Evolutionary conservation across 306 rosid genomes (phyloP), one percentile per base, ranked within the genome.

Genomic region (Begonia peltatifolia): DNA sequence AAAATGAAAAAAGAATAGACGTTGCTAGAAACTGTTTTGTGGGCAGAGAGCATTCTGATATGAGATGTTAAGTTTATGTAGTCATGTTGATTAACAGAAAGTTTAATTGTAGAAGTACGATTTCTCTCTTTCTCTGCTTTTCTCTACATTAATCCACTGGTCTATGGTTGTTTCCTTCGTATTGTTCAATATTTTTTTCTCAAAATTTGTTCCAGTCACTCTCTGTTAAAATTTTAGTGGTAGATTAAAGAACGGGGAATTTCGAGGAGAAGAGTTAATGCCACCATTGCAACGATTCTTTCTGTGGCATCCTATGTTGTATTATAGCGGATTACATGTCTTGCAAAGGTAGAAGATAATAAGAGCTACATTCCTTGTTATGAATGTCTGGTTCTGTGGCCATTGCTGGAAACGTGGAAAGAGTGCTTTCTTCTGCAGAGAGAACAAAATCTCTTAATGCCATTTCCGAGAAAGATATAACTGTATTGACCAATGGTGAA

Each of bases 321-420:
- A 76, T 53, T 65, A 42, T 74, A 61, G 76, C 70, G 47, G 65
- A 62, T 66, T 79, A 64, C 64, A 68, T 62, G 25, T 61, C 67
- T 51, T 2, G 58, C 67, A 55, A 53, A 57, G 47, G 59, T 62
- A 30, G 63, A 68, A 65, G 65, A 61, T 68, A 41, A 66, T 68
- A 71, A 78, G 77, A 66, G 63, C 44, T 42, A 62, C 59, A 65
- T 62, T 61, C 74, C 73, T 75, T 73, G 72, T 85, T 83, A 68
- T 90, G 96, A 88, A 90, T 90, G 99, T 90, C 99, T 90, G 80
- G 81, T 88, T 80, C 75, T 70, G 96, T 63, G 87, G 85, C 84
- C 83, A 74, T 62, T 55, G 84, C 52, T 72, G 87, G 52, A 64
- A 75, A 57, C 44, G 72, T 63, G 73, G 84, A 63, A 65, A 82